Evolutionary conservation across 2,329 filamentous ascomycete genomes (phyloP).

Genomic region (Ophiosphaerella korrae): DNA sequence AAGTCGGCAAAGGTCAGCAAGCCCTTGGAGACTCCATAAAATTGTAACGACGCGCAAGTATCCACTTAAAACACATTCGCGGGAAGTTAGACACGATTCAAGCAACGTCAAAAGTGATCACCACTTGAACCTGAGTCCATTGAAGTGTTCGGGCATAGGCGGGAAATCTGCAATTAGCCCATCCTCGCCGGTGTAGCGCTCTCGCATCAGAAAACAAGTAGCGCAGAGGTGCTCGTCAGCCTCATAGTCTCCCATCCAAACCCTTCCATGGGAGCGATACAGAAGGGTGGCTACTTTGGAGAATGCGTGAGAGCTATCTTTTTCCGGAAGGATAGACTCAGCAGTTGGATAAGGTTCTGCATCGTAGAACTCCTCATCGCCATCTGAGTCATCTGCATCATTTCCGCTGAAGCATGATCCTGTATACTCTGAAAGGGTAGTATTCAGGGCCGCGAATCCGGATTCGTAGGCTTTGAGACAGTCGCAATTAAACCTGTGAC

Average conservation of each 20-base stretch:
- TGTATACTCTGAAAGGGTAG: not conserved
- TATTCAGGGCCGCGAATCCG: not conserved
- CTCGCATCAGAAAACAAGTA: slow-evolving; percentile 7
- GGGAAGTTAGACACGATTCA: too few species aligned
- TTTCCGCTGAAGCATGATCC: not conserved
- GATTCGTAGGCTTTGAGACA: not conserved
- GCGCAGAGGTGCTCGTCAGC: slow-evolving; percentile 8
- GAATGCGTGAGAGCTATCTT: slow-evolving; percentile 3
- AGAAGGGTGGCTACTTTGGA: slow-evolving; percentile 11
- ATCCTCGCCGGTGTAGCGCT: slow-evolving; percentile 12
- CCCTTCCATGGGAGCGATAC: slow-evolving; percentile 14
- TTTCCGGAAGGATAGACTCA: not conserved
- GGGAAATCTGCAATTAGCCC: slow-evolving; percentile 13
- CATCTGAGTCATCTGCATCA: not conserved
- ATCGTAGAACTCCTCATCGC: slow-evolving; percentile 6
- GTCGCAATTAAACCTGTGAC: slow-evolving; percentile 6
- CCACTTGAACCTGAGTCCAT: slow-evolving; percentile 1
- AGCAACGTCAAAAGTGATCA: not conserved
- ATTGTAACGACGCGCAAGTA: too few species aligned
- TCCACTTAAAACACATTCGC: too few species aligned
- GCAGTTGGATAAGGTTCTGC: slow-evolving; percentile 2
- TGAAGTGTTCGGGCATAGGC: slow-evolving; percentile 6
- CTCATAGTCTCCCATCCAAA: slow-evolving; percentile 9
- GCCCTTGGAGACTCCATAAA: too few species aligned
- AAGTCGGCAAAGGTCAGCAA: too few species aligned